Percentiles rank a stretch among this genome's conserved stretches.
Evolutionary conservation across 768 basidiomycete species (phyloP).

Genomic region (Lepiota venenata): DNA sequence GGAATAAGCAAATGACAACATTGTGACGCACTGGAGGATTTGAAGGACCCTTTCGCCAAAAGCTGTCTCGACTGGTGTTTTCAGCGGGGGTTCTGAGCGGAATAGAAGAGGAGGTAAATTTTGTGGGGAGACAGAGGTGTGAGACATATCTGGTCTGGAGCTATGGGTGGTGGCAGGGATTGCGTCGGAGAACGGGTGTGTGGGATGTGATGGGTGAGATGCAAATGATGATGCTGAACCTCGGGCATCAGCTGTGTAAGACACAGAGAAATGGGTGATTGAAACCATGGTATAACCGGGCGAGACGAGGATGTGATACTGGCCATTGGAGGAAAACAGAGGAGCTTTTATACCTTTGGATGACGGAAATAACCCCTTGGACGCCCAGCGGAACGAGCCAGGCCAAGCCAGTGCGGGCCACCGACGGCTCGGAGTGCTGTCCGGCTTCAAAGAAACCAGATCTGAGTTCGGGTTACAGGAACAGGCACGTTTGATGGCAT

Average conservation of each 20-base stretch:
- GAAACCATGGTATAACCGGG: constrained; percentile 23
- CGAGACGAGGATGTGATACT: constrained; percentile 12
- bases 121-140: too few species aligned
- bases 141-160: too few species aligned
- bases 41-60: too few species aligned
- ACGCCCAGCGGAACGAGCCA: not conserved
- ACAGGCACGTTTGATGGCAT: constrained; percentile 26
- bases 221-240: too few species aligned
- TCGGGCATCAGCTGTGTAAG: constrained; percentile 12
- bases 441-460: constrained; percentile 19
- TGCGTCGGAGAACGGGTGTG: constrained; percentile 21
- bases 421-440: constrained; percentile 5
- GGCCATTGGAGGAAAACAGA: constrained; percentile 14
- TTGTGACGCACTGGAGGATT: too few species aligned
- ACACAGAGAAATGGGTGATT: constrained; percentile 16
- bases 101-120: too few species aligned
- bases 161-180: constrained; percentile 36
- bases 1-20: too few species aligned
- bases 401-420: not conserved
- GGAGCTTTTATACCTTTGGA: constrained; percentile 11
- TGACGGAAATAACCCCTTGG: constrained; percentile 16
- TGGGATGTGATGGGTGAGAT: constrained; percentile 19
- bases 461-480: constrained; percentile 27
- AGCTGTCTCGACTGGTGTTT: too few species aligned
- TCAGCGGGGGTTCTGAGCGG: too few species aligned